These are phyloP conservation scores for Madurella fahalii DNA, from an alignment of 2,329 filamentous ascomycete genomes.

Conservation along the genomic window DNA sequence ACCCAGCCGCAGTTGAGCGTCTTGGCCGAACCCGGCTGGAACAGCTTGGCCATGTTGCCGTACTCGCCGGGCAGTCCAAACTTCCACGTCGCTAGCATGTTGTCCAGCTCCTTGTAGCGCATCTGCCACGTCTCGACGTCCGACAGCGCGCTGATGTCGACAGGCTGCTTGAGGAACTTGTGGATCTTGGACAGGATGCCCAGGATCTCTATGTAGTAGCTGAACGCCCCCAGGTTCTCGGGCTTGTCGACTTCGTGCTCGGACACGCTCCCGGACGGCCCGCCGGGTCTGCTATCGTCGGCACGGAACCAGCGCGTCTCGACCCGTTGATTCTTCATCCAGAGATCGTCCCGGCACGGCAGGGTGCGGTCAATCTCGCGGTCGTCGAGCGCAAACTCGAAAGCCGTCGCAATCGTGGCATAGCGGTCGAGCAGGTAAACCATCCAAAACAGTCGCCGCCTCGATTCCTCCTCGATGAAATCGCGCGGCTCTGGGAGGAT, in stretches of 20 bases:
- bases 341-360: constrained; percentile 83
- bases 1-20: constrained; percentile 78
- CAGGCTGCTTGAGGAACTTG: constrained; percentile 80
- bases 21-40: constrained; percentile 64
- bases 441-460: constrained; percentile 88
- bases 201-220: constrained; percentile 85
- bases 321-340: constrained; percentile 76
- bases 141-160: constrained; percentile 77
- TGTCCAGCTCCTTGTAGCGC: constrained; percentile 80
- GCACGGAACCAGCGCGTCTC: constrained; percentile 78
- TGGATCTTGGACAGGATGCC: constrained; percentile 85
- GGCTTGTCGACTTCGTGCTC: constrained; percentile 66
- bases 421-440: constrained; percentile 87
- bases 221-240: constrained; percentile 82
- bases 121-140: constrained; percentile 90
- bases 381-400: constrained; percentile 85
- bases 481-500: constrained; percentile 77
- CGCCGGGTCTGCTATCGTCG: constrained; percentile 34
- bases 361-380: constrained; percentile 84
- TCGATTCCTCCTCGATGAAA: constrained; percentile 85
- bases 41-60: constrained; percentile 75
- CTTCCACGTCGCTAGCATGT: constrained; percentile 76
- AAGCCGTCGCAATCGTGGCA: constrained; percentile 84
- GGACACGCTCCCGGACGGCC: constrained; percentile 27
- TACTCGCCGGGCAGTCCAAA: constrained; percentile 78